A percentile compares a stretch with the other conserved stretches of the same genome.
These are phyloP conservation scores for Cytospora paraplurivora DNA, from an alignment of 2,329 filamentous ascomycete species.

Conservation along the genomic window DNA sequence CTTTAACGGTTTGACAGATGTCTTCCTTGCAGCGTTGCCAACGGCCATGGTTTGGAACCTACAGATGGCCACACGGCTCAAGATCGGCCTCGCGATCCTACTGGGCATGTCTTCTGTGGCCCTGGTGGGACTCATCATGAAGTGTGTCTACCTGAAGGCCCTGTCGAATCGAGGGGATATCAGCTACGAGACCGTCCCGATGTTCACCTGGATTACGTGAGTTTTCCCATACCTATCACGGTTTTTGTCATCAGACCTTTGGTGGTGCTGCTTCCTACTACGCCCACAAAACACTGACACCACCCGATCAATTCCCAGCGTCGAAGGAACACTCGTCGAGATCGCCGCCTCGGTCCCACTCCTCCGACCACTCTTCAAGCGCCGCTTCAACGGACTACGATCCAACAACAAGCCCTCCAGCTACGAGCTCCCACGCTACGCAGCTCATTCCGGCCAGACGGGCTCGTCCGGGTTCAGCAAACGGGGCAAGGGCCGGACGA, in stretches of 20 bases:
- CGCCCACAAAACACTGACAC: neutral
- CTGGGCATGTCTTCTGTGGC: slow-evolving; percentile 20
- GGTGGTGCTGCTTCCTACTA: neutral
- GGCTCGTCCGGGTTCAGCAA: slow-evolving; percentile 20
- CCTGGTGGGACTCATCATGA: slow-evolving; percentile 21
- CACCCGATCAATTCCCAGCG: neutral
- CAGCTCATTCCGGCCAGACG: slow-evolving; percentile 6
- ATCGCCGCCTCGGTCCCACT: slow-evolving; percentile 17
- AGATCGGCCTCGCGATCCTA: slow-evolving; percentile 17
- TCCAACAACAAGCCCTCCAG: neutral
- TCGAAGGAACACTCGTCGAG: slow-evolving; percentile 19
- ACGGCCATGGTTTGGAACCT: slow-evolving; percentile 18
- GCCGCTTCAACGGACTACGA: neutral
- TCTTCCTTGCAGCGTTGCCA: slow-evolving; percentile 16
- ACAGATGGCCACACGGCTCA: slow-evolving; percentile 17
- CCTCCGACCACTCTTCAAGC: slow-evolving; percentile 17
- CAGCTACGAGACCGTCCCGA: slow-evolving; percentile 22
- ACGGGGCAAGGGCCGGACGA: slow-evolving; percentile 13
- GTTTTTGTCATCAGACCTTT: too few relatives aligned
- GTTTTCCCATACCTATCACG: neutral
- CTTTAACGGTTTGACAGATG: slow-evolving; percentile 16
- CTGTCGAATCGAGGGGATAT: slow-evolving; percentile 20
- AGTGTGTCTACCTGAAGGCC: slow-evolving; percentile 21
- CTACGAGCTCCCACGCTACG: slow-evolving; percentile 19
- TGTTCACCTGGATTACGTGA: slow-evolving; percentile 23